These are phyloP conservation scores for Amniculicola lignicola DNA, from an alignment of 495 filamentous ascomycete genomes.

Conservation along the genomic window DNA sequence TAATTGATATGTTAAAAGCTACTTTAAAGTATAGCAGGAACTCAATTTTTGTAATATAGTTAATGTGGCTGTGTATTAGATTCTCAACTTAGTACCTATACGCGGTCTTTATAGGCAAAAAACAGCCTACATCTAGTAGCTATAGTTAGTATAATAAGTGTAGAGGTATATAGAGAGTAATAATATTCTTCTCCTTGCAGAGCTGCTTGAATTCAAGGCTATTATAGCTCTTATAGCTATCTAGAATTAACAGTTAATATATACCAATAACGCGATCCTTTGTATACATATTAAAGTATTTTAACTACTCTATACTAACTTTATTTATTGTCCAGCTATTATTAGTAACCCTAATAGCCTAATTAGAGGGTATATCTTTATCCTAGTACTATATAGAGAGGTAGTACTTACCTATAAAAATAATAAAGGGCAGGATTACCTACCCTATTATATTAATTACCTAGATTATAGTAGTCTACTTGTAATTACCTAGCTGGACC, in stretches of 20 bases:
- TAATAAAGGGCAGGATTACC: neutral
- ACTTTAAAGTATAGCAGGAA: slow-evolving; percentile 1
- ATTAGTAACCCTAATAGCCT: neutral
- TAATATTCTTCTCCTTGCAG: neutral
- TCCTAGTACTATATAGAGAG: neutral
- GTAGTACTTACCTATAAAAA: neutral
- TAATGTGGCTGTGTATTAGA: neutral
- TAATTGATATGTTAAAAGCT: neutral
- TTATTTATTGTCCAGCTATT: slow-evolving; percentile 1
- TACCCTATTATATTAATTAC: neutral
- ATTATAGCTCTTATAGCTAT: slow-evolving; percentile 2
- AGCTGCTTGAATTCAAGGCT: neutral
- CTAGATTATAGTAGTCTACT: neutral
- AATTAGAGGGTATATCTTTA: neutral
- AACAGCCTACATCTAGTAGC: slow-evolving; percentile 1
- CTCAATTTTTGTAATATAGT: neutral
- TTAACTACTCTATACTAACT: neutral
- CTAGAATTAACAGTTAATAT: neutral
- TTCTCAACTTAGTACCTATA: slow-evolving; percentile 2
- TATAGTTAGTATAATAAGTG: neutral
- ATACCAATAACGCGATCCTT: neutral
- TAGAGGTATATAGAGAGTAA: neutral
- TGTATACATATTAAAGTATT: slow-evolving; percentile 5
- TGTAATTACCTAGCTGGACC: neutral
- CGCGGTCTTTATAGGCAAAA: neutral